These are phyloP conservation scores for Euphrasia confusa DNA, from an alignment of 257 asterid genomes.

Conservation along the genomic window DNA sequence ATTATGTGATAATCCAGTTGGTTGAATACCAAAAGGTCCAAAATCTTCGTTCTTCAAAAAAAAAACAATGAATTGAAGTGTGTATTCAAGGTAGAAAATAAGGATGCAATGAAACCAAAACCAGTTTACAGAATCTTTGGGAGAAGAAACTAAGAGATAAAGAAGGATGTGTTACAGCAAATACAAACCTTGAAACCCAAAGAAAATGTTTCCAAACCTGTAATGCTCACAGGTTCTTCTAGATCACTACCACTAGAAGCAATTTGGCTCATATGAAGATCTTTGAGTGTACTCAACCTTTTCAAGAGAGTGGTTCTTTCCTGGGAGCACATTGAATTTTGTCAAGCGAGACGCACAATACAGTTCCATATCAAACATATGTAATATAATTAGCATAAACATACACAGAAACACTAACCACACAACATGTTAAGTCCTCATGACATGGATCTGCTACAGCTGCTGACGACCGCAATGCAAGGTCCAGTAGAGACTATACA, in stretches of 20 bases:
- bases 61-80: neutral
- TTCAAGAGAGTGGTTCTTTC: conserved; percentile 81
- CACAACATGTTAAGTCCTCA: conserved; percentile 91
- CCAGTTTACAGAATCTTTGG: conserved; percentile 1
- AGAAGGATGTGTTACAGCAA: conserved; percentile 6
- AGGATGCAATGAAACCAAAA: neutral
- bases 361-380: conserved; percentile 16
- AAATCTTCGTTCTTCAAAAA: conserved; percentile 10
- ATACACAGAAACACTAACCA: conserved; percentile 55
- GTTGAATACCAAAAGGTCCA: conserved; percentile 14
- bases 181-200: conserved; percentile 78
- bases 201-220: conserved; percentile 95
- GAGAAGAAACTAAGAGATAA: conserved; percentile 20
- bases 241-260: conserved; percentile 50
- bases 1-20: conserved; percentile 6
- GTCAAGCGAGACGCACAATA: conserved; percentile 26
- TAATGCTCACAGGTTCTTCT: conserved; percentile 84
- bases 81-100: conserved; percentile 3
- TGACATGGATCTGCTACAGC: conserved; percentile 95
- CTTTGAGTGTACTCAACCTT: conserved; percentile 80
- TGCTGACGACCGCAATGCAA: conserved; percentile 91
- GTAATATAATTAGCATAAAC: conserved; percentile 5
- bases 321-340: conserved; percentile 35
- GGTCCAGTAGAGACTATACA: conserved; percentile 89
- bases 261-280: conserved; percentile 60